Evolutionary conservation across 441 rosid genomes (phyloP), one percentile per base, ranked within the genome.

Genomic region (Codiaeum variegatum): DNA sequence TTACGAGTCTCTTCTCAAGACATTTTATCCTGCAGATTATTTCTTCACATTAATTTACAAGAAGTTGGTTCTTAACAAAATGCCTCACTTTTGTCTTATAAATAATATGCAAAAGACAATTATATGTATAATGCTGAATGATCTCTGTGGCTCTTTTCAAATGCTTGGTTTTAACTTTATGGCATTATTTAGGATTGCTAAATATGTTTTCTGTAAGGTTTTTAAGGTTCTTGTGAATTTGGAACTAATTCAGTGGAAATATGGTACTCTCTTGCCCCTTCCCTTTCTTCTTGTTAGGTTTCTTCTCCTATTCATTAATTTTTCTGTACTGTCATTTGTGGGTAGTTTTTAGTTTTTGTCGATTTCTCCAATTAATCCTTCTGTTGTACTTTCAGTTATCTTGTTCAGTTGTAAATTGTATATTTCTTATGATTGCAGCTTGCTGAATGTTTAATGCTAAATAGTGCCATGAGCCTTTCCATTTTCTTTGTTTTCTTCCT

Each of bases 391-490:
- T 11, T 38, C 18, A 21, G 8, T 71, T 21, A 36, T 46, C 62
- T 68, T 34, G 62, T 11, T 62, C 67, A 47, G 5, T n/a, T 34
- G 18, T 28, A 10, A 55, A n/a, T 71, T 51, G 19, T 58, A 10
- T 67, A 65, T 36, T 75, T 62, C 32, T 61, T 67, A 49, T 31
- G 67, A 13, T 58, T 38, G 7, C 64, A 58, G 40, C 65, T 81
- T 60, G 23, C 29, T 71, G 67, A 61, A 58, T 52, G 18, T 58
- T 67, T 68, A 62, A 36, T 40, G 24, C 28, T 31, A 29, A 58
- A 55, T 4, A 31, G 66, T 44, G 0, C 28, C 18, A 21, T 62
- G 34, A 19, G 4, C 18, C 29, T 13, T 18, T 31, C n/a, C 9
- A 31, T 13, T 2, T 42, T 59, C 49, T 7, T 5, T 49, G 61